Evolutionary conservation across 139 green algal species (phyloP).

Genomic region (Haematococcus lacustris): DNA sequence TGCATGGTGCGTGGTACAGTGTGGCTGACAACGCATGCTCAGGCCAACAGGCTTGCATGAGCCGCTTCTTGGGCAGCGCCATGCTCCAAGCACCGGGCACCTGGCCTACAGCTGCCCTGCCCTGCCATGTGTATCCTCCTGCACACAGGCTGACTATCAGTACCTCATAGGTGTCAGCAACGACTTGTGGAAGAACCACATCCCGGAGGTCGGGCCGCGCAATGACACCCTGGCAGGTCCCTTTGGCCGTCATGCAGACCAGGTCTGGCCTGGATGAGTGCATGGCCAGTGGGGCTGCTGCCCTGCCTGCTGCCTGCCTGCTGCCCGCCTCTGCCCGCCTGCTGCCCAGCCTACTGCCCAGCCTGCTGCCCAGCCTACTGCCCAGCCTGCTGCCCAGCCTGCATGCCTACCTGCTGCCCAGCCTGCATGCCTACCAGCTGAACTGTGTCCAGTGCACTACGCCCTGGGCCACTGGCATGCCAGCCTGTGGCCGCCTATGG

Average conservation of each 20-base stretch:
- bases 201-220: conserved; percentile 48
- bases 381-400: too few species aligned
- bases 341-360: too few species aligned
- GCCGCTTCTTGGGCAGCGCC: not conserved
- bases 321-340: too few species aligned
- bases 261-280: conserved; percentile 8
- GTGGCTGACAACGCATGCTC: not conserved
- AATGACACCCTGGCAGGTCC: conserved; percentile 63
- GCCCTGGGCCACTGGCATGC: not conserved
- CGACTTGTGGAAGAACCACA: conserved; percentile 51
- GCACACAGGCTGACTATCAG: not conserved
- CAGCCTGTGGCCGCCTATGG: not conserved
- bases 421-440: too few species aligned
- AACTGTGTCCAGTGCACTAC: not conserved
- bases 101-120: not conserved
- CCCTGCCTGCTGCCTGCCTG: too few species aligned
- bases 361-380: too few species aligned
- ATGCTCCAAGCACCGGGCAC: not conserved
- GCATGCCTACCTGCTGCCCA: too few species aligned
- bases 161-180: conserved; percentile 30
- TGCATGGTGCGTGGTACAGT: not conserved
- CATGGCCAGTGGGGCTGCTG: too few species aligned
- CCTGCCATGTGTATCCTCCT: not conserved
- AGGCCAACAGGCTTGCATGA: not conserved
- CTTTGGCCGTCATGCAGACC: conserved; percentile 31